Percentiles rank a stretch among this genome's conserved stretches.
phyloP scores from a whole-genome alignment of 345 rosid genomes.

The Pseudoturritis turrita region DNA sequence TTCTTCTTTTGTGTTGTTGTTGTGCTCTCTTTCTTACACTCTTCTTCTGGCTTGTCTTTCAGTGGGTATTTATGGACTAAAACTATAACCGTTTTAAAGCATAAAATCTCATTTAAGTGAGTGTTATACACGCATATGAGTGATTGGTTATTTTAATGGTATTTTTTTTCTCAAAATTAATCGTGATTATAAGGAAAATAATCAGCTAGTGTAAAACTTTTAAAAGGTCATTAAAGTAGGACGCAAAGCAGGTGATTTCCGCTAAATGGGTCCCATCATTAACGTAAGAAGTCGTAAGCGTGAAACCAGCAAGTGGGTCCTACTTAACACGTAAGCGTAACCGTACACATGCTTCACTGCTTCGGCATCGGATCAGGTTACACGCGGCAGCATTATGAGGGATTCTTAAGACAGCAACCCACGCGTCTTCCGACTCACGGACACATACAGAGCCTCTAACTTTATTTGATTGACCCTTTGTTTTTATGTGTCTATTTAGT shows the following conservation, averaged over 20 bases:
- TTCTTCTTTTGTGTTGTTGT: not conserved
- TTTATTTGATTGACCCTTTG: not conserved
- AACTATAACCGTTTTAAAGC: slow-evolving; percentile 10
- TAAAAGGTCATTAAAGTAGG: not conserved
- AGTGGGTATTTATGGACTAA: slow-evolving; percentile 25
- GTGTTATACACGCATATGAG: slow-evolving; percentile 6
- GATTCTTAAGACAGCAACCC: not conserved
- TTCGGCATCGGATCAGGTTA: slow-evolving; percentile 12
- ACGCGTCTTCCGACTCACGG: slow-evolving; percentile 26
- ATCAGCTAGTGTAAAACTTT: not conserved
- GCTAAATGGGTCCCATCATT: slow-evolving; percentile 14
- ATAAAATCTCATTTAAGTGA: not conserved
- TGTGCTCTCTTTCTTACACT: slow-evolving; percentile 7
- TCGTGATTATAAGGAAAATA: too few species aligned
- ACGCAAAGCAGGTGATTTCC: slow-evolving; percentile 26
- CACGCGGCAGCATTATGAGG: slow-evolving; percentile 7
- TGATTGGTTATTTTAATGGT: not conserved
- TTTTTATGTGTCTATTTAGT: not conserved
- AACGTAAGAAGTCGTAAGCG: slow-evolving; percentile 2
- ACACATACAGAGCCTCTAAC: not conserved
- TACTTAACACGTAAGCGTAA: slow-evolving; percentile 19
- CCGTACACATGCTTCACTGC: slow-evolving; percentile 19
- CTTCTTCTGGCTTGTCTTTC: not conserved
- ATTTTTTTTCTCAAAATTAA: not conserved
- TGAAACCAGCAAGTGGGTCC: slow-evolving; percentile 7